Evolutionary conservation across 2,329 filamentous ascomycete genomes (phyloP).

Genomic region (Colletotrichum higginsianum): DNA sequence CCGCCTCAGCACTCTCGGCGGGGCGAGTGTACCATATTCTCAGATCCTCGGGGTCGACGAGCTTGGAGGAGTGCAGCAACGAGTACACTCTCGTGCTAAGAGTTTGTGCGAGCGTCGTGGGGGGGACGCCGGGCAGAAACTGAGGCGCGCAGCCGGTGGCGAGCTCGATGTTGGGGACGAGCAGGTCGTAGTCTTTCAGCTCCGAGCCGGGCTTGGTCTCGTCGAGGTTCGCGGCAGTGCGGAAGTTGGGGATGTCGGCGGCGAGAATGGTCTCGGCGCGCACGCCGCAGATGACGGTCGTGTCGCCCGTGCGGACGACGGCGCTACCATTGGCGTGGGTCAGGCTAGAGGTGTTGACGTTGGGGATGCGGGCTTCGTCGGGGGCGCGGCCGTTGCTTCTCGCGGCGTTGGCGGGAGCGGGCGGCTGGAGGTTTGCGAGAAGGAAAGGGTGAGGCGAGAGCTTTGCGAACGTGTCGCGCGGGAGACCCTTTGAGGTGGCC

Average conservation of each 20-base stretch:
- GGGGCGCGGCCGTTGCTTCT: slow-evolving; percentile 87
- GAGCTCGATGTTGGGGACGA: slow-evolving; percentile 95
- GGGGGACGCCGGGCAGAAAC: slow-evolving; percentile 87
- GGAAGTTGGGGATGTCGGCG: slow-evolving; percentile 79
- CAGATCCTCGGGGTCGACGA: slow-evolving; percentile 78
- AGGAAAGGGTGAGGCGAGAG: slow-evolving; percentile 92
- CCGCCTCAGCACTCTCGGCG: slow-evolving; percentile 61
- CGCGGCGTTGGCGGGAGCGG: slow-evolving; percentile 61
- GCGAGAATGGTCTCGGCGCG: slow-evolving; percentile 87
- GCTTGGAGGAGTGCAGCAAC: slow-evolving; percentile 78
- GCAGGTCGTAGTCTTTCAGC: slow-evolving; percentile 75
- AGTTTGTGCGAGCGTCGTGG: slow-evolving; percentile 84
- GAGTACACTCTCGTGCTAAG: slow-evolving; percentile 85
- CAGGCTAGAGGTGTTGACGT: slow-evolving; percentile 85
- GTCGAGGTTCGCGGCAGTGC: slow-evolving; percentile 56
- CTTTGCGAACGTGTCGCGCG: slow-evolving; percentile 84
- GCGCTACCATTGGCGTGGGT: slow-evolving; percentile 93
- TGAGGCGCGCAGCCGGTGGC: slow-evolving; percentile 91
- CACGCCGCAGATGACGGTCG: slow-evolving; percentile 94
- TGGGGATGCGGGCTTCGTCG: slow-evolving; percentile 78
- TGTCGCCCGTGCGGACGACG: slow-evolving; percentile 89
- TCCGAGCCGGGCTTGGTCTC: slow-evolving; percentile 54
- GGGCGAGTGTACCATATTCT: slow-evolving; percentile 78
- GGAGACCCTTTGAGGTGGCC: slow-evolving; percentile 60
- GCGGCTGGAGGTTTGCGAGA: slow-evolving; percentile 85